These are phyloP conservation scores for Irpex rosettiformis DNA, from an alignment of 1,284 basidiomycete species.

Conservation along the genomic window DNA sequence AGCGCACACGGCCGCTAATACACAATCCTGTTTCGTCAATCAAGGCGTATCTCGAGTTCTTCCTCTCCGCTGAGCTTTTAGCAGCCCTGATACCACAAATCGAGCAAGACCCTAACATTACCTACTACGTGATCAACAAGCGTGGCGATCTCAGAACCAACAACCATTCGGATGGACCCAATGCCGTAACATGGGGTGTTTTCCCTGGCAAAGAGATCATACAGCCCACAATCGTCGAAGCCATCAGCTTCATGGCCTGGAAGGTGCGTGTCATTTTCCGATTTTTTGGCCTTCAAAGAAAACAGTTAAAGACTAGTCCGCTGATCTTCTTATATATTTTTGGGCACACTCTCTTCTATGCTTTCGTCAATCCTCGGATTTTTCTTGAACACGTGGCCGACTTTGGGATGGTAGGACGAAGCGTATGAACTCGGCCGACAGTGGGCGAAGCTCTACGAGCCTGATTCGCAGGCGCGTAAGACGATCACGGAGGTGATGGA, in stretches of 20 bases:
- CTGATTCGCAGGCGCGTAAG: slow-evolving; percentile 70
- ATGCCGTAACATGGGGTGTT: slow-evolving; percentile 99
- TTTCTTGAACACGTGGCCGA: background rate
- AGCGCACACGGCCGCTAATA: background rate
- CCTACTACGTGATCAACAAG: slow-evolving; percentile 95
- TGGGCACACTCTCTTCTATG: no score
- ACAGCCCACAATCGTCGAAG: slow-evolving; percentile 98
- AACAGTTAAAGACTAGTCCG: background rate
- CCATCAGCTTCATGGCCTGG: slow-evolving; percentile 96
- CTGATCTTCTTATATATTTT: background rate
- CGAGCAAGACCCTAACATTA: slow-evolving; percentile 87
- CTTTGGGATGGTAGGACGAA: slow-evolving; percentile 66
- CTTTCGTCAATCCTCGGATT: no score
- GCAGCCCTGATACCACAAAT: slow-evolving; percentile 79
- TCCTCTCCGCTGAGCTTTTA: slow-evolving; percentile 52
- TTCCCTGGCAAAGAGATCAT: slow-evolving; percentile 98
- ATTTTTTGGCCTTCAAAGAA: background rate
- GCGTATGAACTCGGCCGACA: slow-evolving; percentile 94
- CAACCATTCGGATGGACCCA: slow-evolving; percentile 88
- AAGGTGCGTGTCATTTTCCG: slow-evolving; percentile 53
- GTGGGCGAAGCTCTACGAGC: slow-evolving; percentile 90
- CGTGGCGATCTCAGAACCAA: slow-evolving; percentile 93
- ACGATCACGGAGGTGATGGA: slow-evolving; percentile 82
- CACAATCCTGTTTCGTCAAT: background rate
- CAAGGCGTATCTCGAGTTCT: slow-evolving; percentile 94